These are phyloP conservation scores for Penicillium corylophilum DNA, from an alignment of 2,329 filamentous ascomycete species.

Conservation along the genomic window DNA sequence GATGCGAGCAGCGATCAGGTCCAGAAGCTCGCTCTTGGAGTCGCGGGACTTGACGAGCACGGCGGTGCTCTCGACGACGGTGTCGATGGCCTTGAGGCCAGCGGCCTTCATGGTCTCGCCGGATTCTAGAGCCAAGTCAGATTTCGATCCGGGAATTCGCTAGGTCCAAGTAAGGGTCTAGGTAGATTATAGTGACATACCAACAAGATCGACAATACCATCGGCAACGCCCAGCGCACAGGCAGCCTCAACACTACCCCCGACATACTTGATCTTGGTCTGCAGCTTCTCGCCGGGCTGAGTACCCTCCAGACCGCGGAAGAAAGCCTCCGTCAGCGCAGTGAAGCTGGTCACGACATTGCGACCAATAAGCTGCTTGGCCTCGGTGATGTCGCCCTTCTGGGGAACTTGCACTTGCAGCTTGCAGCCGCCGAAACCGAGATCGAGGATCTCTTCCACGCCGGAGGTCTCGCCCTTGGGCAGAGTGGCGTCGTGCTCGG, in stretches of 20 bases:
- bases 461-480: constrained; percentile 47
- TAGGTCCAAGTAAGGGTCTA: no score
- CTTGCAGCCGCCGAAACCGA: constrained; percentile 87
- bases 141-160: background rate
- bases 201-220: constrained; percentile 95
- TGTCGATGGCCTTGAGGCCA: constrained; percentile 90
- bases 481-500: constrained; percentile 72
- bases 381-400: constrained; percentile 69
- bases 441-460: constrained; percentile 83
- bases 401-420: constrained; percentile 96
- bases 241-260: constrained; percentile 94
- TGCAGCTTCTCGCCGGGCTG: constrained; percentile 48
- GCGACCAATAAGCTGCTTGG: constrained; percentile 80
- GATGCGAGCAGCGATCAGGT: constrained; percentile 83
- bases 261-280: constrained; percentile 91
- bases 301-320: constrained; percentile 68
- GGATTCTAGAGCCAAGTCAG: constrained; percentile 63
- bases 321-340: constrained; percentile 78
- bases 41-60: constrained; percentile 88
- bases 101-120: constrained; percentile 98
- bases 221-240: constrained; percentile 94
- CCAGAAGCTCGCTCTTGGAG: constrained; percentile 76
- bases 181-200: constrained; percentile 54
- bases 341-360: constrained; percentile 97
- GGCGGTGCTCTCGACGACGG: constrained; percentile 82